A percentile compares a stretch with the other conserved stretches of the same genome.
These are phyloP conservation scores for Sungouiozyma ichnusensis DNA, from an alignment of 805 yeast genomes.

Conservation along the genomic window DNA sequence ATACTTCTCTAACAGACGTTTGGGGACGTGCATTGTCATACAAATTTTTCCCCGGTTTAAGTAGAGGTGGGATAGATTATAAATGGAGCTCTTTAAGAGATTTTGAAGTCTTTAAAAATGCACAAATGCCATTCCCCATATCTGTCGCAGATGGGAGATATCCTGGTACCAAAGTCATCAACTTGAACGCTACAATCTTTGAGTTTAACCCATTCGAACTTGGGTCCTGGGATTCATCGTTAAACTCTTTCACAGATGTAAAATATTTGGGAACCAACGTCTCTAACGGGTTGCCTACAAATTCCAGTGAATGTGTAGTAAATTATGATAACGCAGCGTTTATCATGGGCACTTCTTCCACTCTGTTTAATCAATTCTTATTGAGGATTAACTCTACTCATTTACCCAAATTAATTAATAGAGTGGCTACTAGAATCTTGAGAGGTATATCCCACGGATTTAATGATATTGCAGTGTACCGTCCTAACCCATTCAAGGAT, in stretches of 20 bases:
- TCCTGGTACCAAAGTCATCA: constrained; percentile 48
- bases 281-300: constrained; percentile 44
- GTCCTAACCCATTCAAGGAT: constrained; percentile 61
- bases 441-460: constrained; percentile 38
- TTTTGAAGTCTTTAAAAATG: constrained; percentile 47
- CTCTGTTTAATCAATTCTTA: constrained; percentile 62
- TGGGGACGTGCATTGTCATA: constrained; percentile 73
- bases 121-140: constrained; percentile 65
- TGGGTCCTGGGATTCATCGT: constrained; percentile 82
- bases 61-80: constrained; percentile 55
- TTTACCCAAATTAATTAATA: constrained; percentile 31
- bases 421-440: constrained; percentile 36
- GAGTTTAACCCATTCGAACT: constrained; percentile 58
- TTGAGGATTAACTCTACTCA: constrained; percentile 40
- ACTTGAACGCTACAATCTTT: constrained; percentile 58
- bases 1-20: constrained; percentile 56
- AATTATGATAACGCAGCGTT: constrained; percentile 80
- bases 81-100: constrained; percentile 49
- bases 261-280: constrained; percentile 63
- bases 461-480: constrained; percentile 59
- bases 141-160: constrained; percentile 55
- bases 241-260: constrained; percentile 53
- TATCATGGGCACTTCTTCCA: constrained; percentile 72
- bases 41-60: constrained; percentile 54
- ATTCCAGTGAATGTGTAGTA: constrained; percentile 40